A percentile compares a stretch with the other conserved stretches of the same genome.
Conservation (phyloP, 2,329 filamentous ascomycete genomes). For the Raffaelea arxii region DNA sequence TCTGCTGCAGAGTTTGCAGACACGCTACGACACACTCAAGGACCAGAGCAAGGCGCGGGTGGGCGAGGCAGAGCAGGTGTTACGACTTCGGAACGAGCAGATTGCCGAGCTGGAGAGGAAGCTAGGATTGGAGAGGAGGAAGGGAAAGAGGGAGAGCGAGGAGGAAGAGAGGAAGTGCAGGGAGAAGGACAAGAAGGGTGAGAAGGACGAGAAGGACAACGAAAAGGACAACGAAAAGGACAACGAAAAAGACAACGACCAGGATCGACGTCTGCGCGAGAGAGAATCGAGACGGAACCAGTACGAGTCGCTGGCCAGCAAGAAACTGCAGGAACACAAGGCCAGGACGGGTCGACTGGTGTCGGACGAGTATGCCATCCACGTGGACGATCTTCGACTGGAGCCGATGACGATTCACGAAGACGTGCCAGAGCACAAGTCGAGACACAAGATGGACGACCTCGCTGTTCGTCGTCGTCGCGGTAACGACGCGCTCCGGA, state of each 20-base stretch:
- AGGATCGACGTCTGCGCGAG: not conserved
- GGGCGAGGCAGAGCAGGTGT: conserved; percentile 43
- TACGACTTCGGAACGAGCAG: conserved; percentile 47
- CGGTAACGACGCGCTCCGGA: conserved; percentile 7
- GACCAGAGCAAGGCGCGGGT: conserved; percentile 42
- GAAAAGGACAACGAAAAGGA: not conserved
- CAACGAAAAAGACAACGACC: not conserved
- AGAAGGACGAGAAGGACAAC: conserved; percentile 1
- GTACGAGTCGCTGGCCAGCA: conserved; percentile 8
- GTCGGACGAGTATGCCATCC: conserved; percentile 7
- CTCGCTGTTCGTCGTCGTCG: conserved; percentile 6
- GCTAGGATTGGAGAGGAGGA: not conserved
- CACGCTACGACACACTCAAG: conserved; percentile 40
- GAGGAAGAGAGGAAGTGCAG: conserved; percentile 30
- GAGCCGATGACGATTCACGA: not conserved
- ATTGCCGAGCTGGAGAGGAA: conserved; percentile 45
- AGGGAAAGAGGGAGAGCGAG: conserved; percentile 3
- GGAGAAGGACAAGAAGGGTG: not conserved
- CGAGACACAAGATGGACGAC: not conserved
- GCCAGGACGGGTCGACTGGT: no score
- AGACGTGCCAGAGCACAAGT: not conserved
- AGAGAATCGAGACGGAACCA: conserved; percentile 1
- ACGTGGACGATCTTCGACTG: conserved; percentile 1
- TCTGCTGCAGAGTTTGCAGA: conserved; percentile 39
- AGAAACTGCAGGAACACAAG: no score